Evolutionary conservation across 768 basidiomycete genomes (phyloP).

Genomic region (Leucosporidium yakuticum): DNA sequence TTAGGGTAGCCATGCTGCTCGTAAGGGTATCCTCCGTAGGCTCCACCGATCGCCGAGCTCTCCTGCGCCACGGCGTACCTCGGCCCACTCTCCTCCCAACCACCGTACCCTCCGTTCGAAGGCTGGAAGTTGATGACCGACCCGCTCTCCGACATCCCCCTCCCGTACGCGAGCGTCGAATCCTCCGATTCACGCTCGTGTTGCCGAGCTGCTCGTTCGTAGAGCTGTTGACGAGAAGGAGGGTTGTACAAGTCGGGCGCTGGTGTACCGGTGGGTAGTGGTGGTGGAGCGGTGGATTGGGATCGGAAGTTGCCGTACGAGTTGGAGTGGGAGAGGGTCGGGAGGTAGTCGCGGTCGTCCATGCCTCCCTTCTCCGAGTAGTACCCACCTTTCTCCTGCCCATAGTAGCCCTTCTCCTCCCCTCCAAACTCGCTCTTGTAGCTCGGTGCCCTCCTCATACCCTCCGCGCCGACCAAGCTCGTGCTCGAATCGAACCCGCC

Average conservation of each 20-base stretch:
- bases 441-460: background rate
- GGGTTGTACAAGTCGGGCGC: background rate
- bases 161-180: background rate
- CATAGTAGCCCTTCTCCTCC: background rate
- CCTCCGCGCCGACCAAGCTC: background rate
- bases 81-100: constrained; percentile 22
- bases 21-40: too few relatives aligned
- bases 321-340: constrained; percentile 4
- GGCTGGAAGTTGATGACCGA: background rate
- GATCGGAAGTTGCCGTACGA: background rate
- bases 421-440: background rate
- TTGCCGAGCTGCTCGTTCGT: constrained; percentile 7
- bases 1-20: too few relatives aligned
- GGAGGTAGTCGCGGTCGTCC: constrained; percentile 1
- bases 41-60: too few relatives aligned
- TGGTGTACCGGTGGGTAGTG: background rate
- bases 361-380: background rate
- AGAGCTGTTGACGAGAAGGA: constrained; percentile 9
- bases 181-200: constrained; percentile 15
- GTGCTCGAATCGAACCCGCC: background rate
- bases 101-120: constrained; percentile 1
- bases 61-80: background rate
- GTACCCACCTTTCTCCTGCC: constrained; percentile 2
- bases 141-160: background rate
- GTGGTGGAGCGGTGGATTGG: background rate